Base-by-base conservation (phyloP, 306 rosid genomes). In the Trifolium subterraneum region DNA sequence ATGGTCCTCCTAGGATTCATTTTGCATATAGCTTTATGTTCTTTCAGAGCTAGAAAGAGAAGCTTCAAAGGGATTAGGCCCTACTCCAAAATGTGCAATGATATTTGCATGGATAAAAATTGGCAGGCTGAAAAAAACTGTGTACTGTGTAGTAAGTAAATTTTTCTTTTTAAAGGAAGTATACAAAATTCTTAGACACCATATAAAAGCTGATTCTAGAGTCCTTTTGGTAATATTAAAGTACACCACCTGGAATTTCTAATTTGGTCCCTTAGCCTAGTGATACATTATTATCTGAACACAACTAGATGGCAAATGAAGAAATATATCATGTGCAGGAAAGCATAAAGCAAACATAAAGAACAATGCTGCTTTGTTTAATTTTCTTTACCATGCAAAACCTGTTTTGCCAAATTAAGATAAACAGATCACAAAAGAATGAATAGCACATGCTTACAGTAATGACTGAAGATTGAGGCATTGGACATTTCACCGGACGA, bases 401-500 rank as follows among this genome's bases (percentile, higher is more conserved):
- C 33, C 39, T 11, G 33, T 6, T 71, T 76, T 64, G 9, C 16
- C 54, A 61, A 56, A 9, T 15, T 48, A 36, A 60, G 18, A 71
- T 38, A 22, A 58, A 14, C 47, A 52, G 8, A 51, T 18, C 48
- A 62, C 8, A 63, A 52, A 27, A 48, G 14, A 2, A 67, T 19
- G 65, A 10, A 55, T 14, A 68, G 23, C 66, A 42, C 29, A 42
- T 68, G 79, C 90, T 86, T 80, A 93, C 97, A 64, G 87, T 81
- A 78, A 89, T 80, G 22, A 94, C 84, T 1, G 98, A 84, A 76
- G 97, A 87, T 74, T 87, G 85, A 0, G 96, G 95, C 91, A 94
- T 90, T 39, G 98, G 98, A 74, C 98, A 94, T 85, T 86, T 87
- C 51, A 94, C 96, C 0, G 98, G 98, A 72, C 81, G 93, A 79